Evolutionary conservation across 257 asterid genomes (phyloP).

Genomic region (Solanum chiquidenum): DNA sequence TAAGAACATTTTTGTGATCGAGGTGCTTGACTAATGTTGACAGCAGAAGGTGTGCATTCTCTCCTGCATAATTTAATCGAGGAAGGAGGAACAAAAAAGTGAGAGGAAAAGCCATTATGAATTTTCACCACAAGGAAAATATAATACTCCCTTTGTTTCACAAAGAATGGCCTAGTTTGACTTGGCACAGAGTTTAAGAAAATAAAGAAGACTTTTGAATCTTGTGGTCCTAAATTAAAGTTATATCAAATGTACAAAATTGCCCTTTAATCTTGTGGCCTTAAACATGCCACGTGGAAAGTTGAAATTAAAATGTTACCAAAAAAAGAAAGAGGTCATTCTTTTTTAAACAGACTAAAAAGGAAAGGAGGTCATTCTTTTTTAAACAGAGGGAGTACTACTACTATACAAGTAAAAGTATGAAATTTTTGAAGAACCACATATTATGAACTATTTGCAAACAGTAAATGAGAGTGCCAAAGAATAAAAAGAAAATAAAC

Average conservation of each 20-base stretch:
- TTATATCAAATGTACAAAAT: too few species aligned
- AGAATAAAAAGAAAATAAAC: not conserved
- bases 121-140: not conserved
- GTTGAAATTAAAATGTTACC: too few species aligned
- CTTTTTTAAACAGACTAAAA: too few species aligned
- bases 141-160: not conserved
- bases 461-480: not conserved
- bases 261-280: too few species aligned
- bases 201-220: too few species aligned
- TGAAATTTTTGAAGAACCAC: not conserved
- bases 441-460: not conserved
- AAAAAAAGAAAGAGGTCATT: too few species aligned
- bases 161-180: too few species aligned
- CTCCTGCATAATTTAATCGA: conserved; percentile 39
- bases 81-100: not conserved
- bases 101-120: not conserved
- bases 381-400: too few species aligned
- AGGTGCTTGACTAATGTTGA: conserved; percentile 87
- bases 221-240: too few species aligned
- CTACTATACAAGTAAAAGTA: not conserved
- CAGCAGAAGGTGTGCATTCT: conserved; percentile 69
- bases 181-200: too few species aligned
- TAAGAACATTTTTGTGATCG: conserved; percentile 79
- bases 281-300: too few species aligned
- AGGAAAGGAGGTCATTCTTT: too few species aligned